These are phyloP conservation scores for Orobanche coerulescens DNA, from an alignment of 257 asterid species.

Conservation along the genomic window DNA sequence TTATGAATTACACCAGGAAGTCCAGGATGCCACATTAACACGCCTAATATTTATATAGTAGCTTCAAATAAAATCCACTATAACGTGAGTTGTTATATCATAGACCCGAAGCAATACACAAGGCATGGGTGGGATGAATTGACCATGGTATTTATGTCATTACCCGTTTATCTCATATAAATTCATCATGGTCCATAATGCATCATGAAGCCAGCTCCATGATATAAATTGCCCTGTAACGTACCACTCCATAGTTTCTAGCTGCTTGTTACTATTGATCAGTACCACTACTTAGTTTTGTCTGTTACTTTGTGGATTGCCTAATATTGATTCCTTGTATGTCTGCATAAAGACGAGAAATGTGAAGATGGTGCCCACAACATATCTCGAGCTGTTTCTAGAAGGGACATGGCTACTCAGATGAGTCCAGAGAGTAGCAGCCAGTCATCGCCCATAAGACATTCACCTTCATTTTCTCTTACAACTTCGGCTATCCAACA, in stretches of 20 bases:
- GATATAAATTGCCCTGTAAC: no score
- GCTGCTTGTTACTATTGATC: background rate
- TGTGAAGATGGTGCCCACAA: constrained; percentile 35
- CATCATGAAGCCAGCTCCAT: no score
- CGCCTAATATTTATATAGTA: background rate
- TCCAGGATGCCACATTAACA: no score
- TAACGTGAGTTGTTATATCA: no score
- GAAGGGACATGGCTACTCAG: constrained; percentile 96
- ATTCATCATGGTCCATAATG: no score
- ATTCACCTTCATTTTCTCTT: constrained; percentile 43
- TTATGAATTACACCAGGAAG: no score
- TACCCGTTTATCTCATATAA: no score
- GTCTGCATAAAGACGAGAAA: constrained; percentile 31
- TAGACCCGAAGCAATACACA: no score
- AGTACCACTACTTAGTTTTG: background rate
- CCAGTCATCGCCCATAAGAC: constrained; percentile 42
- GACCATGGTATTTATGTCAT: no score
- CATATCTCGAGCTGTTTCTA: constrained; percentile 46
- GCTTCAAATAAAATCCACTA: background rate
- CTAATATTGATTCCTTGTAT: constrained; percentile 11
- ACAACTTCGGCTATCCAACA: constrained; percentile 55
- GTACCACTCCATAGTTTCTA: background rate
- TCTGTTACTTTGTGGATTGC: background rate
- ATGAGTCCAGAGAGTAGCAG: constrained; percentile 86
- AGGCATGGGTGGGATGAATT: no score